Conservation (phyloP, 306 rosid species). For the Cicer judaicum region DNA sequence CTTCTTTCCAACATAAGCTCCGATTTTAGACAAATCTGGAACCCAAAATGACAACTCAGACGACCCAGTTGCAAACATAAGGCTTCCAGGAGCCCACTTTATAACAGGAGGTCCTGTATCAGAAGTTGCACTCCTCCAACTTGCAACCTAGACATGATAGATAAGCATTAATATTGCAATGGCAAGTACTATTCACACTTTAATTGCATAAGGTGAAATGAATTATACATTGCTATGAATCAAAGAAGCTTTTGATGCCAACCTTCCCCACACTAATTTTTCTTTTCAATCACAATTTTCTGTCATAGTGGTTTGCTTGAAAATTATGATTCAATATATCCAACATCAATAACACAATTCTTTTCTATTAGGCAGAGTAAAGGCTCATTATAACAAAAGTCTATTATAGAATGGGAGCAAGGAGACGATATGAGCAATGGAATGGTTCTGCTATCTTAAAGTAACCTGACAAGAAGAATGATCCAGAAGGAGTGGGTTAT, state of each 20-base stretch:
- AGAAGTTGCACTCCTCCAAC: slow-evolving; percentile 85
- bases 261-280: background rate
- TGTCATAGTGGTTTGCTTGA: background rate
- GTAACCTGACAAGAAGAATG: too few species aligned
- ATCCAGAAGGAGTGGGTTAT: too few species aligned
- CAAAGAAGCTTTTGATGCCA: slow-evolving; percentile 23
- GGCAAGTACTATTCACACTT: background rate
- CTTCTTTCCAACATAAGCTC: slow-evolving; percentile 83
- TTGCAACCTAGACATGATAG: slow-evolving; percentile 66
- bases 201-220: slow-evolving; percentile 1
- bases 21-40: slow-evolving; percentile 91
- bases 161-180: slow-evolving; percentile 17
- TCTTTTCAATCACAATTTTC: background rate
- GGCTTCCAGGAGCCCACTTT: slow-evolving; percentile 94
- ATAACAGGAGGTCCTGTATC: slow-evolving; percentile 91
- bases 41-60: slow-evolving; percentile 92
- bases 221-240: background rate
- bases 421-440: background rate
- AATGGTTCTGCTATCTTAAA: too few species aligned
- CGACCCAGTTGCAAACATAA: slow-evolving; percentile 91
- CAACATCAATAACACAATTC: slow-evolving; percentile 2
- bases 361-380: background rate
- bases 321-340: slow-evolving; percentile 3
- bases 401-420: background rate
- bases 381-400: background rate